Evolutionary conservation across 2,329 filamentous ascomycete species (phyloP).

Genomic region (Stachybotrys elegans): DNA sequence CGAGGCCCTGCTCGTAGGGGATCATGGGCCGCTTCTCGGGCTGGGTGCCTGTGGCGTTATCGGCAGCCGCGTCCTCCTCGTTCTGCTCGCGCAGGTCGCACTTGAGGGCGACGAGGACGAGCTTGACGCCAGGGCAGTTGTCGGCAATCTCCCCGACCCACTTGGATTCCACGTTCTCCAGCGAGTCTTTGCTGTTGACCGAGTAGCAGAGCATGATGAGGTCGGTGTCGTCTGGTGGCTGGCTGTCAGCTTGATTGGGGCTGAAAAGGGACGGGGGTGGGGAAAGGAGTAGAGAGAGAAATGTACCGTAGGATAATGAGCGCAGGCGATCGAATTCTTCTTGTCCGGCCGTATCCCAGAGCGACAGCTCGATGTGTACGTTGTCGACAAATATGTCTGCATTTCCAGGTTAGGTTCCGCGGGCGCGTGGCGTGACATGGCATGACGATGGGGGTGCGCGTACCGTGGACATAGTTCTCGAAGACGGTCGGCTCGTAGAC

Average conservation of each 20-base stretch:
- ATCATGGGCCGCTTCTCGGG: conserved; percentile 69
- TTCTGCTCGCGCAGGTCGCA: conserved; percentile 89
- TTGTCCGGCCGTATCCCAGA: conserved; percentile 98
- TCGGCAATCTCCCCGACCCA: conserved; percentile 98
- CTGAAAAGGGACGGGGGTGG: too few species aligned
- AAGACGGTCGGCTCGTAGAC: conserved; percentile 98
- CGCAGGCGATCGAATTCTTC: conserved; percentile 97
- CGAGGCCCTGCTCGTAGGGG: conserved; percentile 84
- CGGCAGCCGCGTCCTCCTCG: conserved; percentile 51
- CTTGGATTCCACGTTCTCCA: conserved; percentile 98
- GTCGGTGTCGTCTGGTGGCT: conserved; percentile 69
- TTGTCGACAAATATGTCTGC: conserved; percentile 96
- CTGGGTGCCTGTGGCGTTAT: conserved; percentile 25
- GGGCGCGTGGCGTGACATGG: neutral
- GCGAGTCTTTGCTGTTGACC: conserved; percentile 90
- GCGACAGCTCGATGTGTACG: conserved; percentile 91
- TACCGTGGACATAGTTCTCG: conserved; percentile 98
- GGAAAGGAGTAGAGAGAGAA: neutral
- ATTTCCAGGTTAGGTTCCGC: neutral
- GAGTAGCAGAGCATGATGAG: conserved; percentile 99
- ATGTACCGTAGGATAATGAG: conserved; percentile 83
- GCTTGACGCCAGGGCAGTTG: conserved; percentile 91
- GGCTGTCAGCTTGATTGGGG: conserved; percentile 5
- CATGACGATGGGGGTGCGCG: conserved; percentile 17
- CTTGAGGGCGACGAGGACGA: conserved; percentile 93